Percentiles rank a stretch among this genome's conserved stretches.
Conservation (phyloP, 163 green algal genomes). For the Scenedesmus sp. region DNA sequence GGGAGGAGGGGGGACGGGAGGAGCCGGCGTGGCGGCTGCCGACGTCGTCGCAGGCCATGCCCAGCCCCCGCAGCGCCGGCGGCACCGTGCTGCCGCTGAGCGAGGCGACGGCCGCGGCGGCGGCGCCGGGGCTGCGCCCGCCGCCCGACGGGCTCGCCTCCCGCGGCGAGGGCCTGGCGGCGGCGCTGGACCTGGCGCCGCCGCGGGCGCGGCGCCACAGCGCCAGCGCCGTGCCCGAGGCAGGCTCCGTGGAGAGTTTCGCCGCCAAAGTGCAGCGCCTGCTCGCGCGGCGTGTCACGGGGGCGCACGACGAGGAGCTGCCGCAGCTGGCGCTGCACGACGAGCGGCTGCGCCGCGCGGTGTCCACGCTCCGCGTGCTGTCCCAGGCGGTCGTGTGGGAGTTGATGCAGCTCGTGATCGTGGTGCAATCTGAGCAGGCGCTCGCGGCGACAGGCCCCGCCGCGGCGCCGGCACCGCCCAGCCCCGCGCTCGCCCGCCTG, state of each 20-base stretch:
- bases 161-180: neutral
- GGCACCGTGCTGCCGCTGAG: too few relatives aligned
- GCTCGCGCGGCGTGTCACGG: slow-evolving; percentile 7
- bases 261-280: slow-evolving; percentile 8
- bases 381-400: neutral
- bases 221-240: too few relatives aligned
- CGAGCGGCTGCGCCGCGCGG: too few relatives aligned
- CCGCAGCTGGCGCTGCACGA: slow-evolving; percentile 16
- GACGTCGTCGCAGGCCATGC: too few relatives aligned
- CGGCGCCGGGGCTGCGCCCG: too few relatives aligned
- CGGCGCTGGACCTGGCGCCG: neutral
- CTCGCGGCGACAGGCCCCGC: neutral
- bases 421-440: slow-evolving; percentile 10
- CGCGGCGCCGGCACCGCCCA: neutral
- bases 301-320: slow-evolving; percentile 8
- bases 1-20: too few relatives aligned
- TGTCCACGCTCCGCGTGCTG: too few relatives aligned
- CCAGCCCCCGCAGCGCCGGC: too few relatives aligned
- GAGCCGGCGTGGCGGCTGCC: too few relatives aligned
- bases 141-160: too few relatives aligned
- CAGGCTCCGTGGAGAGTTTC: too few relatives aligned
- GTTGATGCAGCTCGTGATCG: slow-evolving; percentile 4
- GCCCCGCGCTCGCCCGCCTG: neutral
- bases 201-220: neutral
- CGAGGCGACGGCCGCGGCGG: too few relatives aligned